Evolutionary conservation across 768 basidiomycete genomes (phyloP), one percentile per base, ranked within the genome.

Genomic region (Boletus barrowsii): DNA sequence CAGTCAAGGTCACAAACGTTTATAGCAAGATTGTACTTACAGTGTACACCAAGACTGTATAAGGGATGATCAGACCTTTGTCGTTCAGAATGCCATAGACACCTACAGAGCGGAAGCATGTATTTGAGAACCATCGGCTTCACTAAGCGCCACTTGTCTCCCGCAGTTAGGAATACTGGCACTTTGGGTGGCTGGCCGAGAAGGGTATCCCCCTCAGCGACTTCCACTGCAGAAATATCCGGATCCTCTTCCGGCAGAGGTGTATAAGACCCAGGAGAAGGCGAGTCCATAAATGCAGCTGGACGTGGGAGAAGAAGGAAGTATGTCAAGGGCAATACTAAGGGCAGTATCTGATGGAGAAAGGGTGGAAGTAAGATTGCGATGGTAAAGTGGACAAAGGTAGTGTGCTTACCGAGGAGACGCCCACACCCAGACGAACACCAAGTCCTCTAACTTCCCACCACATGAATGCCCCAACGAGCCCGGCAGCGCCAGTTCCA

Each of bases 401-500:
- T 18, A 14, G 29, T 5, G 10, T 18, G 67, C 88, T 36, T 65
- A 92, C 92, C 14, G 90, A 81, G 10, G 90, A 93, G 20, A 96
- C 63, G 3, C 91, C 90, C 22, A 98, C 84, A 2, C 94, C 97
- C 11, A 76, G 63, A 42, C 84, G 80, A 6, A 99, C 92, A 20
- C 97, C 96, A 0, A 96, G 72, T 2, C 83, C 82, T 18, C 97
- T 78, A 5, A 98, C 74, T 58, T 93, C 79, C 96, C 96, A 98
- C 97, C 97, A 98, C 13, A 97, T 65, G 37, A 89, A 88, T 0
- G 96, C 93, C 8, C 96, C 96, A 1, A 87, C 88, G 1, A 99
- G 81, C 0, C 96, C 96, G 0, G 96, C 96, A 5, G 89, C 92
- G 2, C 96, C 96, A 0, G 96, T 98, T 0, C 96, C 96, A 10